Percentiles rank a stretch among this genome's conserved stretches.
phyloP scores from a whole-genome alignment of 2,329 filamentous ascomycete genomes.

The Epichloe hybrida region DNA sequence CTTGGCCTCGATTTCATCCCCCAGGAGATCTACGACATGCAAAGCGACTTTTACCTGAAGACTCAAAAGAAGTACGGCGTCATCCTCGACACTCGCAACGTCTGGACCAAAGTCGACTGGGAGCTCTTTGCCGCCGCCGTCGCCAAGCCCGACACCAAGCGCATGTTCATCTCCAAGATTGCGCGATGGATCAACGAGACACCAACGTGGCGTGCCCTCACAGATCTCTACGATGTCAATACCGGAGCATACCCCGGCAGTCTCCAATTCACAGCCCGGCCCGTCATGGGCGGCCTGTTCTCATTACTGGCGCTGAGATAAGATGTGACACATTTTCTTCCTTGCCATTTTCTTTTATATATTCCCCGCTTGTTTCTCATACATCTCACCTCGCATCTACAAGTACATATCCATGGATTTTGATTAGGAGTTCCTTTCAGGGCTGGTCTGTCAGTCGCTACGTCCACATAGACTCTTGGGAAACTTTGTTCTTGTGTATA shows the following conservation, averaged over 20 bases:
- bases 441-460: background rate
- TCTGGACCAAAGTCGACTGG: slow-evolving; percentile 81
- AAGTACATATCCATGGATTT: background rate
- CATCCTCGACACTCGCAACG: slow-evolving; percentile 66
- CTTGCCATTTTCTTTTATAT: background rate
- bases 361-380: background rate
- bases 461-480: background rate
- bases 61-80: slow-evolving; percentile 66
- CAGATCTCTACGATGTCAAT: slow-evolving; percentile 64
- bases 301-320: slow-evolving; percentile 52
- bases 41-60: slow-evolving; percentile 62
- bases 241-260: slow-evolving; percentile 51
- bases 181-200: slow-evolving; percentile 67
- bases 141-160: slow-evolving; percentile 43
- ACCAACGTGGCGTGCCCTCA: slow-evolving; percentile 53
- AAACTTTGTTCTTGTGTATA: background rate
- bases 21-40: slow-evolving; percentile 59
- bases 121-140: slow-evolving; percentile 75
- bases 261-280: slow-evolving; percentile 62
- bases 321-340: background rate
- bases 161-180: slow-evolving; percentile 53
- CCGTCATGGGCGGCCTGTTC: slow-evolving; percentile 71
- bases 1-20: slow-evolving; percentile 65
- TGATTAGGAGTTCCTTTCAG: background rate
- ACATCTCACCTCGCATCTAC: too few species aligned